These are phyloP conservation scores for Dryadomyces quercus-mongolicae DNA, from an alignment of 2,329 filamentous ascomycete species.

Conservation along the genomic window DNA sequence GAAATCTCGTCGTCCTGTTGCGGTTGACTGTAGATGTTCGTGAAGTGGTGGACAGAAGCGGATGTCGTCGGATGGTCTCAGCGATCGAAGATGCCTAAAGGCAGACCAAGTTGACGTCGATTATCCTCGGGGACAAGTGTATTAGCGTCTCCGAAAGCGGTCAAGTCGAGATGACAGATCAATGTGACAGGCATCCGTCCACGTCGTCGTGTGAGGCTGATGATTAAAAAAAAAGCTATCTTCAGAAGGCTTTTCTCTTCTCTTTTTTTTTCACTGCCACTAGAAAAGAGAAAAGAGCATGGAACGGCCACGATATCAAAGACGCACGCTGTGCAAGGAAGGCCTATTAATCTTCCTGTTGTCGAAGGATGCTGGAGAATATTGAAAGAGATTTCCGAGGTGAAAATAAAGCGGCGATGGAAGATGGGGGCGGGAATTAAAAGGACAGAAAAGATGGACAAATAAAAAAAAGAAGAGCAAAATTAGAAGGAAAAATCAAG, in stretches of 20 bases:
- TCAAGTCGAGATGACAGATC: background rate
- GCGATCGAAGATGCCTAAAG: background rate
- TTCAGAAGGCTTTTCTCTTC: background rate
- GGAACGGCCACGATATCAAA: too few species aligned
- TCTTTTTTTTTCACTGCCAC: background rate
- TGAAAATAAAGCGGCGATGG: background rate
- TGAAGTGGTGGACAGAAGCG: background rate
- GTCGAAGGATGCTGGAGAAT: too few species aligned
- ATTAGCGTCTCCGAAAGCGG: background rate
- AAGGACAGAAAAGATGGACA: background rate
- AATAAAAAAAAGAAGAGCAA: background rate
- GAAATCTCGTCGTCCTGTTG: background rate
- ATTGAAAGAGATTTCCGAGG: background rate
- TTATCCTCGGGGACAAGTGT: background rate
- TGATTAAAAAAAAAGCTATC: too few species aligned
- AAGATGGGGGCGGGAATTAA: background rate
- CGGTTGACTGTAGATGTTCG: background rate
- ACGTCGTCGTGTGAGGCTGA: background rate
- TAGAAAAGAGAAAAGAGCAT: too few species aligned
- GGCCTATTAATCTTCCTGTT: too few species aligned
- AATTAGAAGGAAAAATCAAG: background rate
- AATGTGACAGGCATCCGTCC: background rate
- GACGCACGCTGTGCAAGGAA: too few species aligned
- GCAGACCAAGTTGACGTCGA: background rate
- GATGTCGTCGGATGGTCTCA: background rate